phyloP scores from a whole-genome alignment of 2,329 filamentous ascomycete species.

The Rasamsonia emersonii region DNA sequence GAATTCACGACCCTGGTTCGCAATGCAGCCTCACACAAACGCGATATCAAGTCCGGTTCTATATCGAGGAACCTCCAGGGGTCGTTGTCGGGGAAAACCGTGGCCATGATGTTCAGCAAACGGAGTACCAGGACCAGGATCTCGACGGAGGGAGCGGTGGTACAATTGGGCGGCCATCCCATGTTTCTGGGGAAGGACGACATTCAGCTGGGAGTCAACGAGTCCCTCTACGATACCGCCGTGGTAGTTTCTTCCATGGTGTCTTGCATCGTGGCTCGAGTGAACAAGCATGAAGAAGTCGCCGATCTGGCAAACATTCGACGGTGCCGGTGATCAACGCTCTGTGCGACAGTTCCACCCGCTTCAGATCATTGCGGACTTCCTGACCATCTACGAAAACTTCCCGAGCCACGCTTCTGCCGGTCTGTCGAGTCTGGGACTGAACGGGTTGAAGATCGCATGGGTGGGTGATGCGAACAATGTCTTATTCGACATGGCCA shows the following conservation, averaged over 20 bases:
- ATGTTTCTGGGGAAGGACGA: conserved; percentile 97
- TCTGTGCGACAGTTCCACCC: conserved; percentile 89
- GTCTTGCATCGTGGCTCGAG: conserved; percentile 71
- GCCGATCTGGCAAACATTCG: conserved; percentile 61
- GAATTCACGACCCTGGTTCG: conserved; percentile 77
- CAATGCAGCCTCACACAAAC: conserved; percentile 72
- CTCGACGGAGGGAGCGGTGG: conserved; percentile 83
- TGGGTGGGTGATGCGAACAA: conserved; percentile 98
- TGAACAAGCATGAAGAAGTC: conserved; percentile 69
- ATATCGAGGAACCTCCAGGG: conserved; percentile 52
- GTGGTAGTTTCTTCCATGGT: conserved; percentile 92
- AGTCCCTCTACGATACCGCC: conserved; percentile 87
- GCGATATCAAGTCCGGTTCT: conserved; percentile 61
- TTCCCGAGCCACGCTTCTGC: conserved; percentile 46
- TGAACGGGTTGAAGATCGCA: conserved; percentile 80
- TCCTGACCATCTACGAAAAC: conserved; percentile 77
- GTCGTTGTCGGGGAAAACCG: conserved; percentile 63
- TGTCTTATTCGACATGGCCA: conserved; percentile 87
- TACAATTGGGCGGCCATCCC: conserved; percentile 80
- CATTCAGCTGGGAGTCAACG: conserved; percentile 91
- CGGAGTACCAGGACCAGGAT: conserved; percentile 87
- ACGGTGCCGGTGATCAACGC: conserved; percentile 78
- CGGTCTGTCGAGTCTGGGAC: conserved; percentile 48
- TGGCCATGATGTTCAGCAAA: conserved; percentile 97
- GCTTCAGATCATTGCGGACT: conserved; percentile 88